Conservation (phyloP, 2,329 filamentous ascomycete species). For the Hypoxylon sp. region DNA sequence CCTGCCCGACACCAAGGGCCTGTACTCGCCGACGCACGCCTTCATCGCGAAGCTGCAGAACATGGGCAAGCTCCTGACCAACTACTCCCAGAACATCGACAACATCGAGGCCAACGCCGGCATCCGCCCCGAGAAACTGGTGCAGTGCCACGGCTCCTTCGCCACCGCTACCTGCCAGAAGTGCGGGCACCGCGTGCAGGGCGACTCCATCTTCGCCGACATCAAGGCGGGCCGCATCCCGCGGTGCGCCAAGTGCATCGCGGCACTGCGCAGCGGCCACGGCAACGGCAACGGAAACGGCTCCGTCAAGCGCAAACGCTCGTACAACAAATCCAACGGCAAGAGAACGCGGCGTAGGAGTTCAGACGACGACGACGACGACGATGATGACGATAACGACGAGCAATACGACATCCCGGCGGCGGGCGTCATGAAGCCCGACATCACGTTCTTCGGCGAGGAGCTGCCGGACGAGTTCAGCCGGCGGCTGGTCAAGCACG, state of each 20-base stretch:
- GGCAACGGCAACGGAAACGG: conserved; percentile 55
- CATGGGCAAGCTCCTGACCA: conserved; percentile 90
- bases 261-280: conserved; percentile 64
- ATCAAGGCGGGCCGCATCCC: conserved; percentile 84
- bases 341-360: conserved; percentile 56
- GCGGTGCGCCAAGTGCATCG: conserved; percentile 79
- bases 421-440: conserved; percentile 91
- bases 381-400: conserved; percentile 65
- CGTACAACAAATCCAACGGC: conserved; percentile 62
- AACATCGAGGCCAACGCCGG: conserved; percentile 93
- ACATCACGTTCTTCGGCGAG: conserved; percentile 99
- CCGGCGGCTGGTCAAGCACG: conserved; percentile 82
- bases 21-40: conserved; percentile 91
- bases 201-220: conserved; percentile 83
- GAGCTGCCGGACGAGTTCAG: conserved; percentile 88
- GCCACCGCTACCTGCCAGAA: conserved; percentile 91
- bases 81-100: conserved; percentile 99
- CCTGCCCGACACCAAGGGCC: conserved; percentile 77
- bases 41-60: conserved; percentile 93
- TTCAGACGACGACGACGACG: conserved; percentile 53
- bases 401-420: conserved; percentile 75
- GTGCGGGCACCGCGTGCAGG: conserved; percentile 81
- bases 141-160: conserved; percentile 98
- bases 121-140: conserved; percentile 82
- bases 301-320: conserved; percentile 70